Percentiles rank a stretch among this genome's conserved stretches.
Evolutionary conservation across 106 monocot genomes (phyloP).

Genomic region (Agapanthus africanus): DNA sequence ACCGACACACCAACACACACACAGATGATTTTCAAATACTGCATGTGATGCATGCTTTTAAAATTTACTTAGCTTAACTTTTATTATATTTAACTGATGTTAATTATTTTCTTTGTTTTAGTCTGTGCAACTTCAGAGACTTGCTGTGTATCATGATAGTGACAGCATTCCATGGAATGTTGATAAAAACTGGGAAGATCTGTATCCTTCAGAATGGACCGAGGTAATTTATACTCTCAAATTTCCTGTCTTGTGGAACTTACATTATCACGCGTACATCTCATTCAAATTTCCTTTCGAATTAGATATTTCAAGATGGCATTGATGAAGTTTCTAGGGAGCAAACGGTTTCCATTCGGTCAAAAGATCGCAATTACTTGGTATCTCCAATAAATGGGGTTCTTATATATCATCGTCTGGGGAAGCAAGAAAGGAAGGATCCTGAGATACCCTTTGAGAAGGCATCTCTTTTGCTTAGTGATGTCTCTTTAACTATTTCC

Average conservation of each 20-base stretch:
- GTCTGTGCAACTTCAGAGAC: constrained; percentile 78
- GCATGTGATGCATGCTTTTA: too few species aligned
- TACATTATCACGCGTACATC: background rate
- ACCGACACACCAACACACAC: too few species aligned
- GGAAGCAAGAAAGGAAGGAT: constrained; percentile 72
- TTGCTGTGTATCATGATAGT: constrained; percentile 90
- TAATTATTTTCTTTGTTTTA: constrained; percentile 20
- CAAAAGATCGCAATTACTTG: constrained; percentile 55
- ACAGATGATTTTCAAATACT: too few species aligned
- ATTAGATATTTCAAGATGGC: constrained; percentile 87
- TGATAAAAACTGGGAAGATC: constrained; percentile 79
- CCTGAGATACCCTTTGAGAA: constrained; percentile 72
- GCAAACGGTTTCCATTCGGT: constrained; percentile 31
- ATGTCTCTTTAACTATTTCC: constrained; percentile 76
- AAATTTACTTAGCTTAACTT: too few species aligned
- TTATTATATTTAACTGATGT: background rate
- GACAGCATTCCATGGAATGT: constrained; percentile 69
- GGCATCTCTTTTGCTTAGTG: constrained; percentile 70
- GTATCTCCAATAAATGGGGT: constrained; percentile 94
- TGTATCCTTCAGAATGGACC: constrained; percentile 71
- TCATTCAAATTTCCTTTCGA: background rate
- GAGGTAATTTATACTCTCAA: constrained; percentile 45
- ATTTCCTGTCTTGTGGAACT: background rate
- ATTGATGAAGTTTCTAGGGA: constrained; percentile 40
- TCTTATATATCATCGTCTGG: constrained; percentile 88